Conservation (phyloP, 371 early-diverging fungal species). For the Mortierella sp. region DNA sequence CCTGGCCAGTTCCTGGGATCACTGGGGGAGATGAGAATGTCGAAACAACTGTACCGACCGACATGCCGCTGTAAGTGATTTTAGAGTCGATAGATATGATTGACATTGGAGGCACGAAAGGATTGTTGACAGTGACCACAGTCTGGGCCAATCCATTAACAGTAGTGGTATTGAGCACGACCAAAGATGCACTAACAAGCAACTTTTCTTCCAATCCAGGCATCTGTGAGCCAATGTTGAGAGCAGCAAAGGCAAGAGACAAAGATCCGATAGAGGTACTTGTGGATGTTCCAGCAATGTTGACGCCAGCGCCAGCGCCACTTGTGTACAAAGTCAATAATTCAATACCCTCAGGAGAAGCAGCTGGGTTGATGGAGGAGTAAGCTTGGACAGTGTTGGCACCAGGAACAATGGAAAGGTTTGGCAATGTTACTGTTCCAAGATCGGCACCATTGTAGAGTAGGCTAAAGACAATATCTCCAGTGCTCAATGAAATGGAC, state of each 20-base stretch:
- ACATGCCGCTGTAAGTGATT: conserved; percentile 61
- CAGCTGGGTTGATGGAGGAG: conserved; percentile 63
- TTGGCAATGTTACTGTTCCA: conserved; percentile 62
- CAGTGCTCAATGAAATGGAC: conserved; percentile 61
- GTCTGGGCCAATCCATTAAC: conserved; percentile 60
- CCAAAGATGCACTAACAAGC: conserved; percentile 60
- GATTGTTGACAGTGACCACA: conserved; percentile 64
- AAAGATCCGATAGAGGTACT: conserved; percentile 64
- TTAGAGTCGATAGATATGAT: conserved; percentile 62
- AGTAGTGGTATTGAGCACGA: conserved; percentile 59
- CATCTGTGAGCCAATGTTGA: conserved; percentile 60
- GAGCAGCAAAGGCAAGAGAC: conserved; percentile 58
- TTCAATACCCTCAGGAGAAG: conserved; percentile 60
- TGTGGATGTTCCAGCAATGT: conserved; percentile 59
- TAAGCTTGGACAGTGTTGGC: conserved; percentile 58
- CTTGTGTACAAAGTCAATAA: conserved; percentile 65
- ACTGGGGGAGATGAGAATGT: conserved; percentile 43
- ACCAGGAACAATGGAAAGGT: conserved; percentile 62
- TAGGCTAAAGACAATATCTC: conserved; percentile 63
- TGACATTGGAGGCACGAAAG: conserved; percentile 63
- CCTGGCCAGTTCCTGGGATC: conserved; percentile 41
- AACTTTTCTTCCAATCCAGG: conserved; percentile 63
- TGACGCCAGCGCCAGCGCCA: conserved; percentile 62
- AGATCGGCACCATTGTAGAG: conserved; percentile 56
- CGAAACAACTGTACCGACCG: conserved; percentile 65